Base-by-base conservation (phyloP, 129 eudicot species). In the Artemisia annua region DNA sequence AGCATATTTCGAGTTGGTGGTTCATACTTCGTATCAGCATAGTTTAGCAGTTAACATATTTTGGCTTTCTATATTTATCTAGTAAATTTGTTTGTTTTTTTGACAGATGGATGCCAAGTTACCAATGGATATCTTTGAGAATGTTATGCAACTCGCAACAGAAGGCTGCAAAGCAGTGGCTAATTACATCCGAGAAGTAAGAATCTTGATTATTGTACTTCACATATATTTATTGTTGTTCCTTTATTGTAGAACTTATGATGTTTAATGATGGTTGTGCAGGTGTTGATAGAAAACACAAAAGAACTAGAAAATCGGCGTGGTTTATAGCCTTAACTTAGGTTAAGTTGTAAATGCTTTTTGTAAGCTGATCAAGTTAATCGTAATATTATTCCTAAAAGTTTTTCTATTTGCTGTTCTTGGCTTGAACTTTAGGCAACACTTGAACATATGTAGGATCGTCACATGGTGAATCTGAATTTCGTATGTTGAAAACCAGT, bases 121-220 rank as follows among this genome's bases (percentile, higher is more conserved):
- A 70, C 87, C 91, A 11, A 79, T 89, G 85, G 97, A 93, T 72
- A 86, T 77, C 17, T 87, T 93, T 62, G 96, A 93, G 80, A 84
- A 75, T 26, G 98, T 89, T 2, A 90, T 93, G 97, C 97, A 89
- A 49, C 87, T 93, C 19, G 97, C 97, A 39, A 86, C 73, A 13
- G 98, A 93, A 84, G 98, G 97, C 66, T 93, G 97, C 87, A 90
- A 93, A 87, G 97, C 97, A 1, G 89, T 93, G 73, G 97, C 97
- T 7, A 89, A 75, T 81, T 89, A 90, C 63, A 81, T 93, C 57
- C 88, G 90, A 19, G 97, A 90, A 84, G 98, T 93, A 89, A 84
- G 93, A 65, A 44, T 24, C 67, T 51, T 78, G 22, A 66, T 70
- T 69, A 20, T 30, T 69, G 15, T 55, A 50, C 11, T 20, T 32